phyloP scores from a whole-genome alignment of 2,329 filamentous ascomycete species.

The Colletotrichum lentis region DNA sequence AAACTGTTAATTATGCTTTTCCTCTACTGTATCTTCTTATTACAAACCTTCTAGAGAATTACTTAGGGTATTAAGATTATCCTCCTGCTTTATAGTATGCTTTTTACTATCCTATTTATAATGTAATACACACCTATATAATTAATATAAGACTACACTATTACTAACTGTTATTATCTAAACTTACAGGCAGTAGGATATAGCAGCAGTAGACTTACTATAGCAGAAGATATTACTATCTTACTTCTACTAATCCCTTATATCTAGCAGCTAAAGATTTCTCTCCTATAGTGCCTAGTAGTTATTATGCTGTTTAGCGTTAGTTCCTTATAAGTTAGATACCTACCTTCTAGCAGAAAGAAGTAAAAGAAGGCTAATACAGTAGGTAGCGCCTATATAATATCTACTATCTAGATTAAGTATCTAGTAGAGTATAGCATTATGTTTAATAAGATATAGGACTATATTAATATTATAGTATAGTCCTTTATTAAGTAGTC shows the following conservation, averaged over 20 bases:
- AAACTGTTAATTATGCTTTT: slow-evolving; percentile 15
- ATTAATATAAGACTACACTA: background rate
- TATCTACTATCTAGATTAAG: background rate
- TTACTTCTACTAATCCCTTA: background rate
- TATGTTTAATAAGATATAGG: background rate
- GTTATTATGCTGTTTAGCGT: no score
- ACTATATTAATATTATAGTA: slow-evolving; percentile 1
- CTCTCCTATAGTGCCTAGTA: background rate
- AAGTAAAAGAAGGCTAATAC: no score
- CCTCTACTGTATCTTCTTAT: background rate
- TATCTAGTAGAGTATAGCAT: background rate
- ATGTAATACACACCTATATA: background rate
- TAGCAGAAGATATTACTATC: background rate
- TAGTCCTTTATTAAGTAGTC: slow-evolving; percentile 1
- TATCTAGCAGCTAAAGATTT: slow-evolving; percentile 37
- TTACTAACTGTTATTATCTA: background rate
- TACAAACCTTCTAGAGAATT: slow-evolving; percentile 1
- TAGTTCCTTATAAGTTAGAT: background rate
- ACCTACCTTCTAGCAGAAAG: no score
- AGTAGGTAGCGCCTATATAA: background rate
- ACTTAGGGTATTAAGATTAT: background rate
- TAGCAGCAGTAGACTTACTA: background rate
- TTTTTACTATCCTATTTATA: background rate
- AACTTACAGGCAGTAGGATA: background rate
- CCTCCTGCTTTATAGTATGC: background rate